Evolutionary conservation across 495 filamentous ascomycete genomes (phyloP), one percentile per base, ranked within the genome.

Genomic region (Durotheca rogersii): DNA sequence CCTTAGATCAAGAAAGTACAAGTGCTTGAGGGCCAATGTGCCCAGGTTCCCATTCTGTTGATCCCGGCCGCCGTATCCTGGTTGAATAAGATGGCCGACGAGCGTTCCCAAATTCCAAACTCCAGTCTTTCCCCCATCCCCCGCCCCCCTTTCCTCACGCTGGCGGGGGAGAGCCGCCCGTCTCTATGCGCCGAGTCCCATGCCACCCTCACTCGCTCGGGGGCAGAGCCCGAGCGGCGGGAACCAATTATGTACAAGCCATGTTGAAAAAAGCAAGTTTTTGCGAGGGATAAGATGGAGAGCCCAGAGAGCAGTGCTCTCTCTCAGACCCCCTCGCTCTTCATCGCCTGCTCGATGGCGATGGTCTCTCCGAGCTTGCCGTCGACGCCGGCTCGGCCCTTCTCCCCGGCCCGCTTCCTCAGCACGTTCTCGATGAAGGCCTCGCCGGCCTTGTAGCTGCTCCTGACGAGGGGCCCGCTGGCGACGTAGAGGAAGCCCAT

Each of bases 401-500:
- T 77, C 48, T 71, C 63, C 19, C 77, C 75, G 10, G 80, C 78
- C 42, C 92, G 78, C 81, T 96, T 96, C 77, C 87, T 87, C 32
- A 98, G 71, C 6, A 97, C 93, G 58, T 98, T 97, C 77, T 98
- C 94, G 51, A 98, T 97, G 70, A 98, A 98, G 0, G 89, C 90
- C 73, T 98, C 93, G 6, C 93, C 93, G 7, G 93, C 93, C 73
- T 98, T 98, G 70, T 98, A 98, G 23, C 86, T 91, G 41, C 89
- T 94, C 49, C 93, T 77, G 6, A 98, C 93, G 35, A 98, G 69
- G 1, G 93, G 93, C 3, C 93, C 93, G 33, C 87, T 92, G 3
- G 93, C 93, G 67, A 89, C 93, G 66, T 97, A 97, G 50, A 98
- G 65, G 78, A 98, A 98, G 27, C 93, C 94, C 84, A 97, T 82